Base-by-base conservation (phyloP, 2,329 filamentous ascomycete genomes). In the Colletotrichum melonis region DNA sequence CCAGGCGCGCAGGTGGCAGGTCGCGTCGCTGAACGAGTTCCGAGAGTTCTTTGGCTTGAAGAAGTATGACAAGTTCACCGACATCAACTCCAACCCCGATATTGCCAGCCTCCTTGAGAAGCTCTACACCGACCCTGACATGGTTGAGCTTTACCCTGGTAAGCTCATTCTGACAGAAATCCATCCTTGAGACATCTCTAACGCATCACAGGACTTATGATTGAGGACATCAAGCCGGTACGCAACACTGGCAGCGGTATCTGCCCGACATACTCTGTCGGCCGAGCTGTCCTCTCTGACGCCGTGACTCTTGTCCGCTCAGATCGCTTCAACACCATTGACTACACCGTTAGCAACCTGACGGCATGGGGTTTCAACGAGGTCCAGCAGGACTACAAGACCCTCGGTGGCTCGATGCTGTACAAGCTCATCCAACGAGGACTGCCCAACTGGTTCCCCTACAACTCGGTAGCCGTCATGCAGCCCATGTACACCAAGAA, bases 111-210 rank as follows among this genome's bases (percentile, higher is more conserved):
- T 86, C 8, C 84, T 93, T 4, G 87, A 89, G 73, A 85, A 89
- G 75, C 82, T 93, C 14, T 93, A 93, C 80, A 86, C 88, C 26
- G 86, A 91, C 60, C 90, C 91, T 0, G 91, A 93, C 75, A 89
- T 88, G 78, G 90, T 94, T 14, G 92, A 94, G 78, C 84, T 94
- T 6, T 94, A 94, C 77, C 92, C 92, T 0, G 92, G 92, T 49
- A 49, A 11, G 42, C 8, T 5, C 3, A 49, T 9, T 6, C 7
- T 19, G 42, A 46, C 42, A 4, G 42, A 46, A 8, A 5, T n/a
- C 3, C 19, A n/a, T 1, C 0, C 19, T 46, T n/a, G 5, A 3
- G 42, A n/a, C 2, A 19, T 46, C n/a, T 46, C 3, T 46, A 46
- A 46, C 19, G 16, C 2, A 8, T 3, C 16, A 9, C 5, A 49